Evolutionary conservation across 1,284 basidiomycete genomes (phyloP).

Genomic region (Agroathelia rolfsii): DNA sequence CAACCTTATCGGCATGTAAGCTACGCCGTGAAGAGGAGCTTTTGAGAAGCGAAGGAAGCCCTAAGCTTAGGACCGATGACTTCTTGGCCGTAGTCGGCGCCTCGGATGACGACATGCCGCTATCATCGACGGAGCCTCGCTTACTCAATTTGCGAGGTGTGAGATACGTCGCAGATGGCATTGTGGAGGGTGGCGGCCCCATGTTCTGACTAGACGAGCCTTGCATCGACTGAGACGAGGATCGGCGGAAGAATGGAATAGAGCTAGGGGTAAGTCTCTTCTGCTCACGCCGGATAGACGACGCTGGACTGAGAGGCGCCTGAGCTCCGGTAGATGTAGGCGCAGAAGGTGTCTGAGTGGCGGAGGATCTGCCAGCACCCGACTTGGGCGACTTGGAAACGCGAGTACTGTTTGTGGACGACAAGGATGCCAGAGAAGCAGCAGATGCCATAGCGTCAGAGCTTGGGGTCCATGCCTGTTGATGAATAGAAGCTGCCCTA

Average conservation of each 20-base stretch:
- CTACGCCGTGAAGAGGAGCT: slow-evolving; percentile 75
- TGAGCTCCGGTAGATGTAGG: slow-evolving; percentile 35
- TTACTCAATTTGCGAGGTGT: not conserved
- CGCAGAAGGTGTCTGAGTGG: slow-evolving; percentile 46
- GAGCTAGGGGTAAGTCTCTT: slow-evolving; percentile 87
- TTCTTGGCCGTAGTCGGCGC: slow-evolving; percentile 68
- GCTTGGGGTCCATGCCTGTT: slow-evolving; percentile 55
- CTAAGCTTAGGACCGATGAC: slow-evolving; percentile 65
- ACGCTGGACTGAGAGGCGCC: slow-evolving; percentile 59
- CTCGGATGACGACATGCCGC: too few species aligned
- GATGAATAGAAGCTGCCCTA: slow-evolving; percentile 28
- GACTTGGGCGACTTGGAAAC: slow-evolving; percentile 32
- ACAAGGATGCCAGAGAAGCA: slow-evolving; percentile 61
- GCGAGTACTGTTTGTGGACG: slow-evolving; percentile 59
- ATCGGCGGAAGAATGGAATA: slow-evolving; percentile 92
- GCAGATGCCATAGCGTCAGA: slow-evolving; percentile 67
- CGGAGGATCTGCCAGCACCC: too few species aligned
- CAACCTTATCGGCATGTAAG: slow-evolving; percentile 63
- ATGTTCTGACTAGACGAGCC: slow-evolving; percentile 22
- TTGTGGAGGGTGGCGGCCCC: slow-evolving; percentile 32
- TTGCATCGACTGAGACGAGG: slow-evolving; percentile 83
- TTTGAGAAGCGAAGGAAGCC: slow-evolving; percentile 74
- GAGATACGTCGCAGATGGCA: slow-evolving; percentile 24
- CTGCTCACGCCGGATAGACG: slow-evolving; percentile 54
- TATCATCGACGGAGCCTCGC: too few species aligned